Evolutionary conservation across 78 protist species (phyloP).

Genomic region (Planoprotostelium fungivorum): DNA sequence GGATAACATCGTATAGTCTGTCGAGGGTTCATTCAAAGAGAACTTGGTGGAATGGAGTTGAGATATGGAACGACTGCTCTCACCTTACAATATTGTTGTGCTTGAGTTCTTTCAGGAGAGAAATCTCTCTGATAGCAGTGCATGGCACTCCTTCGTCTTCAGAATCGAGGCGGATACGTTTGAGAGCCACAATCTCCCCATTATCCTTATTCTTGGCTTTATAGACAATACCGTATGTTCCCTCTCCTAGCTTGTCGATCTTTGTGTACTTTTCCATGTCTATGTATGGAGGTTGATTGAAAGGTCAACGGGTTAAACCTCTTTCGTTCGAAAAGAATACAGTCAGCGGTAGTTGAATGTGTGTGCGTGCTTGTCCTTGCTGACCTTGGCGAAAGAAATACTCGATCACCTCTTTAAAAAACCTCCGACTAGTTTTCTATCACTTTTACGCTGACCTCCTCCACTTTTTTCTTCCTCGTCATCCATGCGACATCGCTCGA

Average conservation of each 20-base stretch:
- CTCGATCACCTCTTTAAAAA: too few relatives aligned
- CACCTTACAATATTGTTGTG: constrained; percentile 91
- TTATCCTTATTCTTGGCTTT: constrained; percentile 76
- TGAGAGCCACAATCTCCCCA: constrained; percentile 79
- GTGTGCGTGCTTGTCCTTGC: too few relatives aligned
- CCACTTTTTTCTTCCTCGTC: too few relatives aligned
- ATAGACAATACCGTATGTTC: constrained; percentile 80
- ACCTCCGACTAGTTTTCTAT: too few relatives aligned
- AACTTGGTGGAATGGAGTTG: not conserved
- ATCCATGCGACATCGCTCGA: too few relatives aligned
- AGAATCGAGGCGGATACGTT: constrained; percentile 76
- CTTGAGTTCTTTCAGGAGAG: constrained; percentile 88
- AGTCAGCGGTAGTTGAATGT: too few relatives aligned
- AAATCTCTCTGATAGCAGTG: constrained; percentile 97
- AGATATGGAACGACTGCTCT: not conserved
- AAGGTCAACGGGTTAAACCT: too few relatives aligned
- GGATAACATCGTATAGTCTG: constrained; percentile 84
- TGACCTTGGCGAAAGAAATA: too few relatives aligned
- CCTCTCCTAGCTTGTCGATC: constrained; percentile 83
- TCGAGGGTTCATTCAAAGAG: too few relatives aligned
- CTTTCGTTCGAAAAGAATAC: too few relatives aligned
- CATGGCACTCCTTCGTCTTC: constrained; percentile 97
- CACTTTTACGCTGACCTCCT: too few relatives aligned
- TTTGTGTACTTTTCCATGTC: constrained; percentile 76
- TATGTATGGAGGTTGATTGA: constrained; percentile 10